A percentile compares a stretch with the other conserved stretches of the same genome.
These are phyloP conservation scores for Penicillium samsonianum DNA, from an alignment of 495 filamentous ascomycete genomes.

Conservation along the genomic window DNA sequence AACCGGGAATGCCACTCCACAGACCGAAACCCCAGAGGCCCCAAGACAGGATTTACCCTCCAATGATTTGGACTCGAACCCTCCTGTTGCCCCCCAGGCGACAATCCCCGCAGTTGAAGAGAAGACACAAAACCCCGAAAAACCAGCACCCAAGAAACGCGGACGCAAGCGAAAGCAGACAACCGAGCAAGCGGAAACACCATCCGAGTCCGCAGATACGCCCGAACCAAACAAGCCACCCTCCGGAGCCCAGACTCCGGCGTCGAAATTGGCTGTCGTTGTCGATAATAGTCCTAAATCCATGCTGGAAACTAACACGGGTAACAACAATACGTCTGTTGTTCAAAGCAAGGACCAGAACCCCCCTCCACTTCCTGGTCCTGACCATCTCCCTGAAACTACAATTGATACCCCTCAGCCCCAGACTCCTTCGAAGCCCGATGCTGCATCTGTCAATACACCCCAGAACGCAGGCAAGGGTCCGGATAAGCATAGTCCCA, in stretches of 20 bases:
- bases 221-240: not conserved
- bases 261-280: not conserved
- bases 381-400: not conserved
- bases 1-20: slow-evolving; percentile 1
- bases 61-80: not conserved
- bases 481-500: slow-evolving; percentile 49
- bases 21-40: not conserved
- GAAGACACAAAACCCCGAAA: not conserved
- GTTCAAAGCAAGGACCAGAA: not conserved
- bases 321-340: not conserved
- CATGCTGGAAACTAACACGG: not conserved
- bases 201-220: slow-evolving; percentile 1
- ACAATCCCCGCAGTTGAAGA: not conserved
- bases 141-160: slow-evolving; percentile 42
- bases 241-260: not conserved
- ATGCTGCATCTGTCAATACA: slow-evolving; percentile 7
- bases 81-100: not conserved
- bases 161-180: slow-evolving; percentile 49
- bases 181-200: slow-evolving; percentile 20
- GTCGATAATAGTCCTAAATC: slow-evolving; percentile 3
- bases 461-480: slow-evolving; percentile 25
- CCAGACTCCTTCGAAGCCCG: slow-evolving; percentile 26
- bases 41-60: not conserved
- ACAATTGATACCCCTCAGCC: slow-evolving; percentile 7
- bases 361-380: not conserved